These are phyloP conservation scores for Excoecaria cochinchinensis DNA, from an alignment of 345 rosid genomes.

Conservation along the genomic window DNA sequence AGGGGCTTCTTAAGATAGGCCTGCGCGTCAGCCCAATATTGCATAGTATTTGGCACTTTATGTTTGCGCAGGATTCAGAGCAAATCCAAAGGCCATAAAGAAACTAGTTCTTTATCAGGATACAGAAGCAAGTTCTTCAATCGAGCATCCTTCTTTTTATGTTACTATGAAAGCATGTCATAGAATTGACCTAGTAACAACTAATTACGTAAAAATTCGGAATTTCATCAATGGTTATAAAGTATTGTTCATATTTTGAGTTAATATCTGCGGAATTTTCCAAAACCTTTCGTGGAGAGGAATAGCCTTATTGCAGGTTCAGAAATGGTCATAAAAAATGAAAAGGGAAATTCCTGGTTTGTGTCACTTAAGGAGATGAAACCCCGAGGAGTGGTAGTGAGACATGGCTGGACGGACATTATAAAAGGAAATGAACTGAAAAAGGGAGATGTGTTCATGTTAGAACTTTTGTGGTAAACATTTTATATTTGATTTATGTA, in stretches of 20 bases:
- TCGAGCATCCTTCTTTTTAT: background rate
- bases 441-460: constrained; percentile 10
- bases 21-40: no score
- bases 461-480: constrained; percentile 12
- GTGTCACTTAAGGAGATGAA: background rate
- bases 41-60: background rate
- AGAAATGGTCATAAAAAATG: constrained; percentile 9
- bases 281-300: background rate
- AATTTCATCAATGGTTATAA: background rate
- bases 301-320: constrained; percentile 1
- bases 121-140: constrained; percentile 9
- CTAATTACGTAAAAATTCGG: background rate
- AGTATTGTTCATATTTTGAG: background rate
- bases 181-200: constrained; percentile 4
- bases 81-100: background rate
- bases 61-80: background rate
- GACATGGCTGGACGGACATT: constrained; percentile 6
- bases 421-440: background rate
- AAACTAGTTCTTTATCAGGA: background rate
- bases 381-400: background rate
- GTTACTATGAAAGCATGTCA: background rate
- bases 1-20: no score
- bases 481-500: no score
- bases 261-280: constrained; percentile 16
- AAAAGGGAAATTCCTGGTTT: constrained; percentile 9